A percentile compares a stretch with the other conserved stretches of the same genome.
phyloP scores from a whole-genome alignment of 2,329 filamentous ascomycete species.

The Ilyonectria sp. region DNA sequence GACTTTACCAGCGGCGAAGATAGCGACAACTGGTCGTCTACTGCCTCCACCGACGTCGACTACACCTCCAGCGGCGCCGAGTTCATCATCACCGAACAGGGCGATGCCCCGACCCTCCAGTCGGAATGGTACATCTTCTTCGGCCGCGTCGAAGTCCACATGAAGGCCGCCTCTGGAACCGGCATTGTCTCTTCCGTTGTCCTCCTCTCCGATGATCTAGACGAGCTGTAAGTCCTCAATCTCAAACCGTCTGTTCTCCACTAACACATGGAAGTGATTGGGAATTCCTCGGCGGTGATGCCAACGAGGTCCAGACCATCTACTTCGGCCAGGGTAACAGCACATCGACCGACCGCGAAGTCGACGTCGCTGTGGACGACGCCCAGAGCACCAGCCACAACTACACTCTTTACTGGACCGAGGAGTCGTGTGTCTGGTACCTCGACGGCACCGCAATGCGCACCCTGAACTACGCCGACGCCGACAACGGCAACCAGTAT shows the following conservation, averaged over 20 bases:
- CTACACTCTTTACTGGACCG: slow-evolving; percentile 78
- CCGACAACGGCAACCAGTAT: slow-evolving; percentile 65
- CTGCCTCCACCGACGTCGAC: slow-evolving; percentile 37
- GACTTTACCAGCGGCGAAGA: slow-evolving; percentile 43
- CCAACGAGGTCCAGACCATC: slow-evolving; percentile 84
- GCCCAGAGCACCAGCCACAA: slow-evolving; percentile 73
- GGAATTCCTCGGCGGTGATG: slow-evolving; percentile 86
- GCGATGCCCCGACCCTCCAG: slow-evolving; percentile 74
- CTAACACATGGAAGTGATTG: slow-evolving; percentile 65
- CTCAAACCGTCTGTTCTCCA: neutral
- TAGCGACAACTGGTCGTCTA: slow-evolving; percentile 37
- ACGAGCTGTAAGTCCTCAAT: slow-evolving; percentile 54
- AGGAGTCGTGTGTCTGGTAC: slow-evolving; percentile 73
- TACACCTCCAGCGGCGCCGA: slow-evolving; percentile 42
- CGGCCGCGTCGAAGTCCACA: slow-evolving; percentile 77
- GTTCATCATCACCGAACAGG: slow-evolving; percentile 71
- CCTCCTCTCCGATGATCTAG: slow-evolving; percentile 81
- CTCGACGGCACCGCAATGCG: slow-evolving; percentile 74
- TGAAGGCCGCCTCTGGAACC: slow-evolving; percentile 80
- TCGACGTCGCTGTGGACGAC: slow-evolving; percentile 68
- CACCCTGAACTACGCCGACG: slow-evolving; percentile 66
- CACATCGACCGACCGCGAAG: slow-evolving; percentile 77
- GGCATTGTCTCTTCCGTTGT: slow-evolving; percentile 85
- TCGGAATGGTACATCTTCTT: slow-evolving; percentile 89
- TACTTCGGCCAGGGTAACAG: slow-evolving; percentile 84